A percentile compares a stretch with the other conserved stretches of the same genome.
These are phyloP conservation scores for Blastocystis sp. DNA, from an alignment of 352 stramenopile genomes.

Conservation along the genomic window DNA sequence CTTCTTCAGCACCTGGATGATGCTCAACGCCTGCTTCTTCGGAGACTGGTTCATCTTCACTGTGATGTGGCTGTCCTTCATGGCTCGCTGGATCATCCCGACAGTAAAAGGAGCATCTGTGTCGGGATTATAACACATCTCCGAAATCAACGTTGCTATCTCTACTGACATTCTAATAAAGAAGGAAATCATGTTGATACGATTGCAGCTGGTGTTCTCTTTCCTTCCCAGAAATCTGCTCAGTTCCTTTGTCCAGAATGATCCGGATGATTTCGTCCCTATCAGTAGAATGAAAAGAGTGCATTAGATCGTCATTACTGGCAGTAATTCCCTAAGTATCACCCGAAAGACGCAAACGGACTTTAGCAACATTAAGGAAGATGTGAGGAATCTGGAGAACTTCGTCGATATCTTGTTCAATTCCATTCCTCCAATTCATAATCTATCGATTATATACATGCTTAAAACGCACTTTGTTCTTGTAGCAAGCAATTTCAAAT, in stretches of 20 bases:
- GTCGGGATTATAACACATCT: constrained; percentile 91
- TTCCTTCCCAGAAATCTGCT: constrained; percentile 93
- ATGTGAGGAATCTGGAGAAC: constrained; percentile 92
- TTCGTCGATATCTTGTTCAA: constrained; percentile 93
- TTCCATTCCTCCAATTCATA: constrained; percentile 91
- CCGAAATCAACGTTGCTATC: constrained; percentile 87
- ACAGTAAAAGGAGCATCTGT: constrained; percentile 89
- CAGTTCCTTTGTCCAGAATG: constrained; percentile 88
- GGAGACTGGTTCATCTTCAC: constrained; percentile 84
- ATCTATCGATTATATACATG: neutral
- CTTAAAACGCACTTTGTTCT: constrained; percentile 77
- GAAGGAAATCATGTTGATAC: constrained; percentile 62
- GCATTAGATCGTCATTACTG: constrained; percentile 83
- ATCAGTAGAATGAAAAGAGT: constrained; percentile 84
- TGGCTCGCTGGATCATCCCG: constrained; percentile 87
- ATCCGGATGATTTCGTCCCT: constrained; percentile 80
- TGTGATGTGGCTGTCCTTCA: constrained; percentile 89
- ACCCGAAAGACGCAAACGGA: neutral
- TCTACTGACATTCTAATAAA: constrained; percentile 78
- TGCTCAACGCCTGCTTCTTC: constrained; percentile 90
- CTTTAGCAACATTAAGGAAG: constrained; percentile 93
- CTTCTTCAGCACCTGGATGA: constrained; percentile 84
- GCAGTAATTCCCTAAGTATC: constrained; percentile 80
- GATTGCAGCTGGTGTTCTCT: constrained; percentile 82
- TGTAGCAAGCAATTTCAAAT: constrained; percentile 98